Evolutionary conservation across 371 early-diverging fungal species (phyloP).

Genomic region (Umbelopsis sp.): DNA sequence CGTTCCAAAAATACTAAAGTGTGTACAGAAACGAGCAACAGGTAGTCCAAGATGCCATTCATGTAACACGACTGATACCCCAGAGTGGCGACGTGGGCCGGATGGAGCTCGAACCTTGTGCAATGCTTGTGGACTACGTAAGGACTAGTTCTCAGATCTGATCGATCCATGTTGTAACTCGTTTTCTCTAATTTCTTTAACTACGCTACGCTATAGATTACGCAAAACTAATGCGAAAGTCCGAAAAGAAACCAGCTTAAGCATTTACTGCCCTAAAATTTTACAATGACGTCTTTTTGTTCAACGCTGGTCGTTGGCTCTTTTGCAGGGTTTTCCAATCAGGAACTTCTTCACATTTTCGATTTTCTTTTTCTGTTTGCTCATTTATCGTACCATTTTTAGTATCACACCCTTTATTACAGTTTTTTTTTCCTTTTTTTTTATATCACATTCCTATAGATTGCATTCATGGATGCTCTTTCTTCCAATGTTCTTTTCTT

Average conservation of each 20-base stretch:
- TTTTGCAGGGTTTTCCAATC: neutral
- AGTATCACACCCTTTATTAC: too few relatives aligned
- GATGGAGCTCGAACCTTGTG: constrained; percentile 66
- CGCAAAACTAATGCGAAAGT: constrained; percentile 11
- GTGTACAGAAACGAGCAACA: constrained; percentile 15
- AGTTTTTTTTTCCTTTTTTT: too few relatives aligned
- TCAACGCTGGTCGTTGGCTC: constrained; percentile 1
- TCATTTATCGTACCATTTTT: too few relatives aligned
- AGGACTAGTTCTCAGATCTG: constrained; percentile 25
- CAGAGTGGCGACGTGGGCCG: constrained; percentile 68
- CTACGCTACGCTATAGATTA: neutral
- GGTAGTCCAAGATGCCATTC: constrained; percentile 43
- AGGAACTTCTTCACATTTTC: too few relatives aligned
- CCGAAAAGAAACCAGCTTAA: constrained; percentile 4
- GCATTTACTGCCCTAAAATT: too few relatives aligned
- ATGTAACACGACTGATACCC: constrained; percentile 62
- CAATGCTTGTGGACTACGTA: constrained; percentile 73
- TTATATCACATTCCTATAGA: too few relatives aligned
- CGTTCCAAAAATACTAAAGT: too few relatives aligned
- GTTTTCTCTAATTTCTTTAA: neutral
- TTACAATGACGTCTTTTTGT: neutral
- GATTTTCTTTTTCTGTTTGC: too few relatives aligned
- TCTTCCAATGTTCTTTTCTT: neutral
- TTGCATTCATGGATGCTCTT: neutral
- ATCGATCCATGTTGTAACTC: neutral